Base-by-base conservation (phyloP, 2,329 filamentous ascomycete genomes). In the Trichophyton equinum region DNA sequence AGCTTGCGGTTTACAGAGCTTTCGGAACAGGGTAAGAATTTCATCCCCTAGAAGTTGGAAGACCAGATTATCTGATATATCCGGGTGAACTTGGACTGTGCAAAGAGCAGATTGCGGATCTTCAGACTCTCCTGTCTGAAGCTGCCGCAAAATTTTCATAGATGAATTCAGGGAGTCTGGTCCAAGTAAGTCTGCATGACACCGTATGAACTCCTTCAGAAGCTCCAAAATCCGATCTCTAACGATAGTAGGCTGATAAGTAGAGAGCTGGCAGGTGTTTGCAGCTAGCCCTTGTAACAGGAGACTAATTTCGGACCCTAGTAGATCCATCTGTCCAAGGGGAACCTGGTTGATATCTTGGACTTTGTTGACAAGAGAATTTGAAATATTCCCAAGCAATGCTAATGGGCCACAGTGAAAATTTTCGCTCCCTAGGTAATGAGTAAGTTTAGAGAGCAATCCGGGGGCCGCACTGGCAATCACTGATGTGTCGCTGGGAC, bases 291-390 rank as follows among this genome's bases (percentile, higher is more conserved):
- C 79, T 51, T 78, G 77, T 8, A 82, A 82, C 62, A 88, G 74
- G 2, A 81, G 75, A 7, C 84, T 83, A 57, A 88, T 73, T 68
- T 90, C 87, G 1, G 78, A 75, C 70, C 88, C 84, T 0, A 90
- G 76, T 18, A 86, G 77, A 51, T 81, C 78, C 56, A 90, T 74
- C 47, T 84, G 82, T 53, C 79, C 79, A 44, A 90, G 74, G 53
- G 76, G 81, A 0, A 85, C 82, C 25, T 78, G 75, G 11, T 74
- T 73, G 18, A 85, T 71, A 1, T 71, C 73, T 58, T 79, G 75
- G 55, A 87, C 72, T 65, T 80, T 84, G 13, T 76, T 74, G 65
- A 88, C 74, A 2, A 89, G 68, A 0, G 79, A 78, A 22, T 76
- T 67, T 5, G 81, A 78, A 18, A 84, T 66, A 3, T 71, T 74